Evolutionary conservation across 352 stramenopile species (phyloP).

Genomic region (Phytophthora uliginosa): DNA sequence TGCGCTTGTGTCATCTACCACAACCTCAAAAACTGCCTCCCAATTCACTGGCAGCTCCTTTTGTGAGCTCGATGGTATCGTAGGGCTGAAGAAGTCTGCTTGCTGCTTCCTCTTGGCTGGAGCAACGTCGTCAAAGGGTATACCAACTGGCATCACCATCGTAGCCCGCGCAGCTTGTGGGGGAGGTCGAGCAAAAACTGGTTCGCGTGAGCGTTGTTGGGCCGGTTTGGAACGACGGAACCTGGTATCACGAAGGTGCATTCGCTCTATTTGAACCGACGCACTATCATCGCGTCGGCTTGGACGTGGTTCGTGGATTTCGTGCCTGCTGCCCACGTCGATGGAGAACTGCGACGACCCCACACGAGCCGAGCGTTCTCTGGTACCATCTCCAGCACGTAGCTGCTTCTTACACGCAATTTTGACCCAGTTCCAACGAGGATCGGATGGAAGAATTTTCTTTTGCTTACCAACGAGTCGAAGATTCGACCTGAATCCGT

Average conservation of each 20-base stretch:
- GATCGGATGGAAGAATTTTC: conserved; percentile 47
- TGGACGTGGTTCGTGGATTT: conserved; percentile 9
- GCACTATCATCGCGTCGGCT: conserved; percentile 34
- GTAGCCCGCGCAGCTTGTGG: background rate
- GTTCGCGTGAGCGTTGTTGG: conserved; percentile 18
- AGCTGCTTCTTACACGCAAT: conserved; percentile 48
- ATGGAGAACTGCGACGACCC: conserved; percentile 8
- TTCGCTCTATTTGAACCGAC: conserved; percentile 55
- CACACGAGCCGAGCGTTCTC: background rate
- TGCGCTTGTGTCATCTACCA: conserved; percentile 13
- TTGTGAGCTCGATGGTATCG: conserved; percentile 6
- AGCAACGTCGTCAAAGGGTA: conserved; percentile 21
- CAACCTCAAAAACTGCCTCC: conserved; percentile 42
- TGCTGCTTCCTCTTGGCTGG: conserved; percentile 15
- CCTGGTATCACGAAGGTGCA: conserved; percentile 65
- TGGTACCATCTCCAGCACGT: conserved; percentile 8
- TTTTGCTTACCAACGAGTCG: conserved; percentile 45
- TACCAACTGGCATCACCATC: conserved; percentile 23
- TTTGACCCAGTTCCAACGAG: conserved; percentile 58
- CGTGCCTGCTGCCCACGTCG: conserved; percentile 6
- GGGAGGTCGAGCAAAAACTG: conserved; percentile 7
- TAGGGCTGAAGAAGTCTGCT: conserved; percentile 8
- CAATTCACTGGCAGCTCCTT: conserved; percentile 30
- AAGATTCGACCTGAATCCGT: conserved; percentile 43
- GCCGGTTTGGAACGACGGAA: conserved; percentile 24